A percentile compares a stretch with the other conserved stretches of the same genome.
Conservation (phyloP, 129 eudicot species). For the Tagetes patula region DNA sequence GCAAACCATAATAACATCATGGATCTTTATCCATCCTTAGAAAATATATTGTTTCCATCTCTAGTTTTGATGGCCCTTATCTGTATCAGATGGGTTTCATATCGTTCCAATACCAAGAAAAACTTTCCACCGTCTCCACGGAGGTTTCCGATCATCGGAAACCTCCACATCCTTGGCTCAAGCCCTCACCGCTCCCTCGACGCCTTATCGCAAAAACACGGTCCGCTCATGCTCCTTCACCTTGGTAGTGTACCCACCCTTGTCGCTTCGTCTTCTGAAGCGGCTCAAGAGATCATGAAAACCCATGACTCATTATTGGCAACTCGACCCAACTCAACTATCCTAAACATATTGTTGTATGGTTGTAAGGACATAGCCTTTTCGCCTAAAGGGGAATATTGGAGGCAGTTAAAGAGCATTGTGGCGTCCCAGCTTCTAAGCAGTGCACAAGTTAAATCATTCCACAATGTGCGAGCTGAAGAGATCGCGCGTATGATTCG, state of each 20-base stretch:
- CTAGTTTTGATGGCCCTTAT: neutral
- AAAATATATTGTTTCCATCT: neutral
- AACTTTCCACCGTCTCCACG: neutral
- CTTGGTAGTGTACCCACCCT: neutral
- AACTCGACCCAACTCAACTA: neutral
- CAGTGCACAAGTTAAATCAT: neutral
- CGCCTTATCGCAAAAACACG: neutral
- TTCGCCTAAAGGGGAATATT: neutral
- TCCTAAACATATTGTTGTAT: neutral
- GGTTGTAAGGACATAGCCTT: neutral
- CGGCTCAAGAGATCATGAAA: neutral
- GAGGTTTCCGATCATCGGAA: neutral
- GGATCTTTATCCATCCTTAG: neutral
- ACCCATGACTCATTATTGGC: neutral
- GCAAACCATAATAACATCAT: neutral
- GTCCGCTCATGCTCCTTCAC: constrained; percentile 4
- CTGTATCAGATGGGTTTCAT: neutral
- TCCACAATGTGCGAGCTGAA: neutral
- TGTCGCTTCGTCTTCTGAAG: neutral
- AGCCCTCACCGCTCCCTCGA: neutral
- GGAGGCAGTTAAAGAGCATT: constrained; percentile 6
- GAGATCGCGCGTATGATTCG: neutral
- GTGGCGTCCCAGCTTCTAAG: neutral
- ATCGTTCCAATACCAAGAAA: neutral
- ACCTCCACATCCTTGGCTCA: neutral